Evolutionary conservation across 768 basidiomycete species (phyloP).

Genomic region (Mrakia gelida): DNA sequence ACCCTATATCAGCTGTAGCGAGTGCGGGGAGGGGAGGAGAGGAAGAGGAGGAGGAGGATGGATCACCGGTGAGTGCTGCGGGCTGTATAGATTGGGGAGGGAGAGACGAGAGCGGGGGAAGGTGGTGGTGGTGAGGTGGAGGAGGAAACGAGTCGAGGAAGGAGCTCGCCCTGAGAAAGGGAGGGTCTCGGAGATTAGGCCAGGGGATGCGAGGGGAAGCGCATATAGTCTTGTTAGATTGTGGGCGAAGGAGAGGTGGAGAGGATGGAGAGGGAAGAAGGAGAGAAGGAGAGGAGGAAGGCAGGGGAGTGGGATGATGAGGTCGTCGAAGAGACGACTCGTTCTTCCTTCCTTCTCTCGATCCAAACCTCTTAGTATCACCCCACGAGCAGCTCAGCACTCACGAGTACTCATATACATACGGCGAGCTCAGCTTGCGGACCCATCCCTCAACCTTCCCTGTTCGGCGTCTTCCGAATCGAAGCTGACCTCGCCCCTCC

Average conservation of each 20-base stretch:
- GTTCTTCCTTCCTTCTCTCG: background rate
- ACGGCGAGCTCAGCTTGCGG: no score
- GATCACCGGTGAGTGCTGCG: background rate
- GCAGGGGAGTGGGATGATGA: background rate
- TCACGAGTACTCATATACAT: no score
- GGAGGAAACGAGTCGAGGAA: background rate
- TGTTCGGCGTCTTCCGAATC: background rate
- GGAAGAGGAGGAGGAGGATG: background rate
- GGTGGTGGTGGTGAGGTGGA: background rate
- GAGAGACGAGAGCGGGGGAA: no score
- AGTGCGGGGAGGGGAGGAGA: background rate
- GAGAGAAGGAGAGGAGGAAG: no score
- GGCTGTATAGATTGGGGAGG: no score
- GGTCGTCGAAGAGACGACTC: no score
- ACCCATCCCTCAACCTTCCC: background rate
- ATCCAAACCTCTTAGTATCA: background rate
- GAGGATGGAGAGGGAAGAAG: background rate
- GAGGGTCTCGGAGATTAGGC: no score
- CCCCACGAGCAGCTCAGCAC: background rate
- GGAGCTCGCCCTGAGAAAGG: no score
- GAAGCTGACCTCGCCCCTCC: conserved; percentile 4
- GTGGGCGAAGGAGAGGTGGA: no score
- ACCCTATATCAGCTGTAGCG: conserved; percentile 1
- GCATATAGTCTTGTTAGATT: no score
- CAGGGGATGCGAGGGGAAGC: no score